Base-by-base conservation (phyloP, 164 flowering plant species). In the Echeveria elegans region DNA sequence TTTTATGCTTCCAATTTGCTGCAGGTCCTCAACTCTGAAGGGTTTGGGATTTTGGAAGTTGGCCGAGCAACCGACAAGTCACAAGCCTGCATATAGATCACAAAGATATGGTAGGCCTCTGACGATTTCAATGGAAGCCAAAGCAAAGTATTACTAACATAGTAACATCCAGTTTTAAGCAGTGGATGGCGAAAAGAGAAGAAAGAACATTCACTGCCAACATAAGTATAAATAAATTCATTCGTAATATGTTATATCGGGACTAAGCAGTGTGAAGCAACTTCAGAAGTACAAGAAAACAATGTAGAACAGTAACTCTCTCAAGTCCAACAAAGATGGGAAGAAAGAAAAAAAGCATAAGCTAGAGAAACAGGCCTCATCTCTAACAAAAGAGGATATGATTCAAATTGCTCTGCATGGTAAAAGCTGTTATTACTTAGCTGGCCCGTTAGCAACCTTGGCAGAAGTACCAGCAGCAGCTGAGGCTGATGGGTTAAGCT, bases 401-500 rank as follows among this genome's bases (percentile, higher is more conserved):
- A 52, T 9, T 52, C 29, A 8, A 23, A 6, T 7, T 9, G n/a
- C 58, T 24, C 28, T 14, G 11, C 58, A 52, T 52, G 12, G 58
- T 23, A 23, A 23, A 21, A 23, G 31, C n/a, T n/a, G n/a, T 56
- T 29, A 56, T 28, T 56, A 26, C 23, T 56, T 56, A 10, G 61
- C 58, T 52, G 58, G 58, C 1, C 28, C 58, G 11, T 21, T 48
- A n/a, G 6, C 58, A 23, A 52, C 29, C 23, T 52, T 52, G 32
- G 61, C 32, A 26, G 61, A 15, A 26, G 19, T 32, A 26, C 21
- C 56, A 5, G 56, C 56, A 0, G 56, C 56, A 5, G 56, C 56
- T 2, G 56, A 16, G 15, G 63, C 63, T 12, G 63, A 6, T 3
- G 65, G 65, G 65, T 62, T 62, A 23, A 62, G 65, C 65, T 62